Evolutionary conservation across 805 yeast species (phyloP), one percentile per base, ranked within the genome.

Genomic region (Candida insectorum): DNA sequence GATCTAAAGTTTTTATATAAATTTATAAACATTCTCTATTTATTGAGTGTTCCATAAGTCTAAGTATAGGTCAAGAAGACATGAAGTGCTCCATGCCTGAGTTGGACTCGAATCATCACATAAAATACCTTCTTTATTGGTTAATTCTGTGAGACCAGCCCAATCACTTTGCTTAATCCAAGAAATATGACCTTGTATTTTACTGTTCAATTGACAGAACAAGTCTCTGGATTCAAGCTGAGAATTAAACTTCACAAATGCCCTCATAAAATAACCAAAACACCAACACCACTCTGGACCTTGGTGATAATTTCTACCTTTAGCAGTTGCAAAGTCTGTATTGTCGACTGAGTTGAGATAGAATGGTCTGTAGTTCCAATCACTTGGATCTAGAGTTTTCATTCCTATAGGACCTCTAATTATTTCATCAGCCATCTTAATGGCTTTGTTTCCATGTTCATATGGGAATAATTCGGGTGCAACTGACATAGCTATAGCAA

Each of bases 211-310:
- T 7, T 40, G 72, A 40, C 79, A 81, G 47, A 75, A 72, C 15
- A 82, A 55, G 30, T 71, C 73, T 5, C 38, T 39, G 34, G 58
- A 48, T 42, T 71, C 60, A 10, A 52, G 48, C 1, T 63, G 59
- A 21, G 61, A 61, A 4, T 59, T 52, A 52, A 82, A 77, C 28
- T 62, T 56, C 24, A 75, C 63, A 48, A 69, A 79, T 0, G 97
- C 95, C 43, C 97, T 74, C 45, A 93, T 60, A 53, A 87, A 91
- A 57, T 78, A 88, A 3, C 98, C 98, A 16, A 73, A 70, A 38
- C 79, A 75, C 97, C 97, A 91, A 21, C 85, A 84, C 98, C 98
- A 91, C 55, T 93, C 98, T 2, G 98, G 98, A 2, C 98, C 98
- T 62, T 91, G 97, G 58, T 91, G 98, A 56, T 91, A 91, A 61